Base-by-base conservation (phyloP, 202 grass and related monocot species). In the Carex arenaria region DNA sequence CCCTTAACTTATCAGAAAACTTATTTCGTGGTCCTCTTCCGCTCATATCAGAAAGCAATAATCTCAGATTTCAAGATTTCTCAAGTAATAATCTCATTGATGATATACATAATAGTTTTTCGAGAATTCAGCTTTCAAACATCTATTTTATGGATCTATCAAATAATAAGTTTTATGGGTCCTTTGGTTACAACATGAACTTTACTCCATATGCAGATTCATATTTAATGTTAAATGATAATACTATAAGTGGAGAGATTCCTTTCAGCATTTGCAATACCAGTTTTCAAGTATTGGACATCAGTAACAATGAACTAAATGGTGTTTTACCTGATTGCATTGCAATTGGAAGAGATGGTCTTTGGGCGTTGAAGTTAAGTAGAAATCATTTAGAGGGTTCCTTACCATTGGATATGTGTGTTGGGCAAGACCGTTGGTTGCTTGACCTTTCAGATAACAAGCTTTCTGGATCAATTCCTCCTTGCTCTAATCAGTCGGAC, bases 361-460 rank as follows among this genome's bases (percentile, higher is more conserved):
- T 2, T 22, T 1, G 2, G 12, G 34, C 7, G 0, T 64, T 89
- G 7, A 89, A 80, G 4, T 23, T 83, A 72, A 86, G 72, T 61
- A 42, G 54, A 67, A 89, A 89, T n/a, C 14, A 12, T 54, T 5
- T 89, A 38, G 7, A 22, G 32, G 84, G 84, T 45, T 63, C 79
- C 2, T 61, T 89, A 49, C 61, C 61, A 0, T 7, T 3, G 2
- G 15, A 56, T 1, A 0, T 89, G 1, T 86, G 8, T 20, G 5
- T 0, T 20, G 1, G 6, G 7, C 0, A 0, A 11, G 0, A 0
- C 0, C 0, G 10, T 0, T 1, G 0, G 13, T 89, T 22, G 0
- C 14, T 18, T 86, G 84, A 86, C 15, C 52, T 86, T 2, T 86
- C 87, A 9, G 2, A 54, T 23, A 89, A 89, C 19, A 65, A 7